phyloP scores from a whole-genome alignment of 139 green algal genomes.

The Chlamydomonas asymmetrica region DNA sequence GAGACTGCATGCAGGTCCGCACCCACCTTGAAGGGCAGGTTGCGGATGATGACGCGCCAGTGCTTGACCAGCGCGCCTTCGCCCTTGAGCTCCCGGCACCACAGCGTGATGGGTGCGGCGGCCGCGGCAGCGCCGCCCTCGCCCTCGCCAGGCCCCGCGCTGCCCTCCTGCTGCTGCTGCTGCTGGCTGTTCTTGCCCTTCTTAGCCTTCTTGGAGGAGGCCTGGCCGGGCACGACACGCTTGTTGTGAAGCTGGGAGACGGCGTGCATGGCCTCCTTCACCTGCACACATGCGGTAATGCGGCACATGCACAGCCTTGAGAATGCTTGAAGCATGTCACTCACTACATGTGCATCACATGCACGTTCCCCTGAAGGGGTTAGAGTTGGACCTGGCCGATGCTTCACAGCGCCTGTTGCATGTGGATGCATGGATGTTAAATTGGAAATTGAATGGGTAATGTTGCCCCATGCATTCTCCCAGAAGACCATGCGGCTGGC shows the following conservation, averaged over 20 bases:
- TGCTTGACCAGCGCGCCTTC: slow-evolving; percentile 85
- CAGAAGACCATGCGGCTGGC: too few relatives aligned
- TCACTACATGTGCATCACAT: background rate
- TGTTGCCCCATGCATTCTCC: too few relatives aligned
- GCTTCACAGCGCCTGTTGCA: too few relatives aligned
- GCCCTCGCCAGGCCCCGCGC: background rate
- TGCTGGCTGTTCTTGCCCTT: slow-evolving; percentile 4
- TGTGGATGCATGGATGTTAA: too few relatives aligned
- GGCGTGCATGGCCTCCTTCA: slow-evolving; percentile 70
- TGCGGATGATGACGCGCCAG: slow-evolving; percentile 91
- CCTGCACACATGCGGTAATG: slow-evolving; percentile 20
- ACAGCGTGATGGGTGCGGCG: slow-evolving; percentile 28
- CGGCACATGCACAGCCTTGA: background rate
- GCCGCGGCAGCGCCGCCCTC: slow-evolving; percentile 40
- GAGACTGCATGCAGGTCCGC: too few relatives aligned
- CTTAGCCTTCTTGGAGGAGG: slow-evolving; percentile 10
- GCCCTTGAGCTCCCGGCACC: slow-evolving; percentile 65
- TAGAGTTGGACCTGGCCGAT: too few relatives aligned
- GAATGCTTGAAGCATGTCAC: background rate
- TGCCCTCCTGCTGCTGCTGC: background rate
- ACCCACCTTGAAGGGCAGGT: slow-evolving; percentile 82
- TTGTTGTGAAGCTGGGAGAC: slow-evolving; percentile 74
- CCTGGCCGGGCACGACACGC: too few relatives aligned
- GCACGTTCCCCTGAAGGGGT: too few relatives aligned
- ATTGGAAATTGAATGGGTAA: too few relatives aligned